A percentile compares a stretch with the other conserved stretches of the same genome.
These are phyloP conservation scores for Trichoderma sp. DNA, from an alignment of 2,329 filamentous ascomycete genomes.

Conservation along the genomic window DNA sequence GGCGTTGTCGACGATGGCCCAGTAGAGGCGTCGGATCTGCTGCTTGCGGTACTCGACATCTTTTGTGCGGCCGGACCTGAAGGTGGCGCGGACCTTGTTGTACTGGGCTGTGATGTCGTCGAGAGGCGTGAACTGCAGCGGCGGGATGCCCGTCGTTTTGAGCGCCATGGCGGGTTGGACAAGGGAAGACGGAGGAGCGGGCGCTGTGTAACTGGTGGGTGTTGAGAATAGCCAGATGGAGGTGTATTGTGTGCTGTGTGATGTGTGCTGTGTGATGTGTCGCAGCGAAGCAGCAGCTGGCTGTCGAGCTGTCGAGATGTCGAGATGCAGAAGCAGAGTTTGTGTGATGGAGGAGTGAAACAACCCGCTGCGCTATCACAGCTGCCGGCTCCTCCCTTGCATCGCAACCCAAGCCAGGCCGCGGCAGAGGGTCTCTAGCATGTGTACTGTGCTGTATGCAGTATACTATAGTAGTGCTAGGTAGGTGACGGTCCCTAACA, in stretches of 20 bases:
- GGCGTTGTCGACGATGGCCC: slow-evolving; percentile 79
- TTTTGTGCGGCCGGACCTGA: slow-evolving; percentile 76
- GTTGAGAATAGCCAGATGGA: not conserved
- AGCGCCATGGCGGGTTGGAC: slow-evolving; percentile 38
- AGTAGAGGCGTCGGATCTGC: slow-evolving; percentile 93
- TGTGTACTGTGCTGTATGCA: not conserved
- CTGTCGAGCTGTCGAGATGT: not conserved
- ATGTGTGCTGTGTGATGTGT: not conserved
- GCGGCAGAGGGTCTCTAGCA: not conserved
- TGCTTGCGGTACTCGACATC: slow-evolving; percentile 74
- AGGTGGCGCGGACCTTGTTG: slow-evolving; percentile 63
- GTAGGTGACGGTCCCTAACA: too few relatives aligned
- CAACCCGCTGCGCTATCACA: not conserved
- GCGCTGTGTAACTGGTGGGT: not conserved
- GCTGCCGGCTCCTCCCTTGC: not conserved
- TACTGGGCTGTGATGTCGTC: slow-evolving; percentile 63
- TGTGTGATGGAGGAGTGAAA: not conserved
- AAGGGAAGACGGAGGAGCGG: not conserved
- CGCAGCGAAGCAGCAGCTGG: not conserved
- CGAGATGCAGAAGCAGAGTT: not conserved
- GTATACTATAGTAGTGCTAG: too few relatives aligned
- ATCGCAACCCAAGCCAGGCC: not conserved
- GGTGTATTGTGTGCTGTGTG: not conserved
- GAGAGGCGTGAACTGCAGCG: slow-evolving; percentile 60
- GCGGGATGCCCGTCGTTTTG: slow-evolving; percentile 38